Evolutionary conservation across 2,329 filamentous ascomycete genomes (phyloP), one percentile per base, ranked within the genome.

Genomic region (Colletotrichum magnum): DNA sequence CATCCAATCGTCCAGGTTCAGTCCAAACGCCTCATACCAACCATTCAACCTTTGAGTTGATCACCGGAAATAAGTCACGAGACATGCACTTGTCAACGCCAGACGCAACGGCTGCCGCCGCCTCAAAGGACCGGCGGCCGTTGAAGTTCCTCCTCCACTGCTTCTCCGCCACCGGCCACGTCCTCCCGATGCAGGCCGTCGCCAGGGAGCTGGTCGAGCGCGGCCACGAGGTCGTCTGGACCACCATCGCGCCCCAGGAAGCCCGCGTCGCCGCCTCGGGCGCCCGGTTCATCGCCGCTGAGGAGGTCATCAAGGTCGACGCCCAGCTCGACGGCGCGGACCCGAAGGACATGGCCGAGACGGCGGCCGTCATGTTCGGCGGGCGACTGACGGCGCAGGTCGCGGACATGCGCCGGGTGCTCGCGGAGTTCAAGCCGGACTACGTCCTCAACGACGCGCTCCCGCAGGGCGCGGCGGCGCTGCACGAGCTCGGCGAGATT

Each of bases 141-240:
- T 21, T 82, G 77, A 81, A 78, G 56, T 73, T 83, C 54, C 75
- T 83, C 12, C 73, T 82, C 7, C 76, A 81, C 60, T 82, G 80
- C 9, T 79, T 80, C 62, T 81, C 81, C 50, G 80, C 80, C 10
- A 79, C 78, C 0, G 80, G 80, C 47, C 80, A 82, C 73, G 76
- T 78, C 26, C 77, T 80, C 41, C 81, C 81, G 15, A 81, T 81
- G 77, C 79, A 81, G 62, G 79, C 81, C 5, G 75, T 82, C 4
- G 79, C 80, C 56, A 75, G 77, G 63, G 77, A 79, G 54, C 79
- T 82, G 24, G 73, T 81, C 39, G 74, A 73, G 26, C 77, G 77
- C 39, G 80, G 80, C 65, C 81, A 83, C 70, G 72, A 79, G 6
- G 80, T 82, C 53, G 67, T 78, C 12, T 83, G 81, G 81, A 74